phyloP scores from a whole-genome alignment of 805 yeast genomes.

The Martiniozyma abietophila region DNA sequence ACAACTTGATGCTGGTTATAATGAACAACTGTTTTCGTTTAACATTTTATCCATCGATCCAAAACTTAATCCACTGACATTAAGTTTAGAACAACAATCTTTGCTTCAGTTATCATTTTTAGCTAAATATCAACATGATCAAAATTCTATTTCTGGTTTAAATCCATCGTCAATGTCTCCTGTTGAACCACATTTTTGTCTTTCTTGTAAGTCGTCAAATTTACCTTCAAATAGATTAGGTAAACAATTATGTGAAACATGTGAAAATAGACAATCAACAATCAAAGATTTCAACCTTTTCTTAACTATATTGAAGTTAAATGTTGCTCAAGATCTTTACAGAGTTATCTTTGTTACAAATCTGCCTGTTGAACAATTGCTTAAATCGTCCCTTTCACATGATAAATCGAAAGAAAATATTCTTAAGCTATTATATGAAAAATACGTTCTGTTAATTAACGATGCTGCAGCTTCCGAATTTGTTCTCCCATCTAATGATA shows the following conservation, averaged over 20 bases:
- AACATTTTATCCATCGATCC: constrained; percentile 19
- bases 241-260: constrained; percentile 18
- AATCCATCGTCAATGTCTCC: constrained; percentile 11
- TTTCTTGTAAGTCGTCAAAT: constrained; percentile 10
- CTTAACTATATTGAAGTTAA: constrained; percentile 19
- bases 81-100: constrained; percentile 17
- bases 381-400: constrained; percentile 16
- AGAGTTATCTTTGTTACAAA: constrained; percentile 19
- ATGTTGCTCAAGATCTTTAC: constrained; percentile 18
- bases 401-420: constrained; percentile 18
- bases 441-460: constrained; percentile 23
- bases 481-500: constrained; percentile 13
- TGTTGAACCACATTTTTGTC: constrained; percentile 11
- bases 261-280: constrained; percentile 19
- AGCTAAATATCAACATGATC: constrained; percentile 17
- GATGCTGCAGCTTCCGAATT: constrained; percentile 24
- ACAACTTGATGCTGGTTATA: constrained; percentile 13
- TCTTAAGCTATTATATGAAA: constrained; percentile 20
- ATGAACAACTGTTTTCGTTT: constrained; percentile 15
- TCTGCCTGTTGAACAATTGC: constrained; percentile 14
- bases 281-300: constrained; percentile 19
- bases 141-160: constrained; percentile 7
- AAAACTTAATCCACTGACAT: constrained; percentile 15
- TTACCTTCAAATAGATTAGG: constrained; percentile 8
- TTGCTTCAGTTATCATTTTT: constrained; percentile 15